Evolutionary conservation across 2,329 filamentous ascomycete species (phyloP), one percentile per base, ranked within the genome.

Genomic region (Cladophialophora chaetospira): DNA sequence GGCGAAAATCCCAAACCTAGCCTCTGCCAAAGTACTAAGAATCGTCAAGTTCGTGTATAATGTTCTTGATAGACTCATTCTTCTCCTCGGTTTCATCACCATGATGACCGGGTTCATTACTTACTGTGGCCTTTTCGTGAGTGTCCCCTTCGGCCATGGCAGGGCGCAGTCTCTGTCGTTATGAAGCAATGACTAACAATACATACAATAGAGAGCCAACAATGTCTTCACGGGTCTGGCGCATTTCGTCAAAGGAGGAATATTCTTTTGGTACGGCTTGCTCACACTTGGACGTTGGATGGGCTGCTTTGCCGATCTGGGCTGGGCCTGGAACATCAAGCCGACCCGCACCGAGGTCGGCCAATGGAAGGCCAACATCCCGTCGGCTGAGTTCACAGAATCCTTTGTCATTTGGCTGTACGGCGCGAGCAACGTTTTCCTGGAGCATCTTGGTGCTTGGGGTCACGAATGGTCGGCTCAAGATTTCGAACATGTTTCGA

Each of bases 271-370:
- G 86, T 89, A 95, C 62, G 93, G 93, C 6, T 74, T 96, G 17
- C 75, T 97, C 58, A 96, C 90, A 0, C 79, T 97, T 3, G 91
- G 91, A 26, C 87, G 93, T 54, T 97, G 91, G 88, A 85, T 91
- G 68, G 93, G 93, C 23, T 89, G 88, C 70, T 97, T 96, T 70
- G 86, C 88, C 56, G 89, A 96, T 58, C 82, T 93, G 55, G 93
- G 93, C 63, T 97, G 93, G 93, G 90, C 91, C 0, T 97, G 93
- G 93, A 97, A 97, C 67, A 73, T 92, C 58, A 88, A 88, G 58
- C 91, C 91, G 6, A 69, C 76, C 4, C 72, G 73, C 57, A 77
- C 77, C 8, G 69, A 83, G 10, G 80, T 84, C 15, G 79, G 82
- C 63, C 83, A 79, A 68, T 88, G 87, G 82, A 84, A 84, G 52